Conservation (phyloP, 1,284 basidiomycete genomes). For the Cronartium quercuum region DNA sequence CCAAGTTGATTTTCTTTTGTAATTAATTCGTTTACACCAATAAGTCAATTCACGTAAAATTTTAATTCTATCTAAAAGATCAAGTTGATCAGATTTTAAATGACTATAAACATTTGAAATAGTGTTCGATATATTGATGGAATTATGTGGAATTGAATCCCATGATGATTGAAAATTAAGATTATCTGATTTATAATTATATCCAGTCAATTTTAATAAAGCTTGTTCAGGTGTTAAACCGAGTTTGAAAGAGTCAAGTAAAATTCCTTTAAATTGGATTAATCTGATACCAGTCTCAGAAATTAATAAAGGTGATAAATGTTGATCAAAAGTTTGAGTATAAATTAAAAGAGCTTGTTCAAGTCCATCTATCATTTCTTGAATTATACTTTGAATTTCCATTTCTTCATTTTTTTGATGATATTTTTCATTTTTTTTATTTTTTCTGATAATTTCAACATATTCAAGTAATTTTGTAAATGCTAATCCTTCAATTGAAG, state of each 20-base stretch:
- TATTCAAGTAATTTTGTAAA: conserved; percentile 11
- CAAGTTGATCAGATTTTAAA: no score
- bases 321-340: conserved; percentile 18
- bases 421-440: no score
- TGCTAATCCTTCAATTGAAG: conserved; percentile 17
- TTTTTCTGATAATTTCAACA: no score
- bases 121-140: no score
- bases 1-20: conserved; percentile 29
- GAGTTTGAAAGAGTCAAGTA: no score
- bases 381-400: not conserved
- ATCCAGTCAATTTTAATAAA: no score
- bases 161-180: no score
- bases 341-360: conserved; percentile 21
- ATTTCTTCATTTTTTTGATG: no score
- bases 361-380: conserved; percentile 11
- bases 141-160: no score
- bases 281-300: conserved; percentile 18
- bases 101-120: no score
- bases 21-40: conserved; percentile 17
- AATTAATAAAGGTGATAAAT: conserved; percentile 18
- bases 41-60: conserved; percentile 7
- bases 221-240: no score
- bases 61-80: conserved; percentile 29
- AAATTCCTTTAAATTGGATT: conserved; percentile 5
- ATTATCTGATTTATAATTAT: no score